Evolutionary conservation across 306 rosid species (phyloP).

Genomic region (Malus orientalis): DNA sequence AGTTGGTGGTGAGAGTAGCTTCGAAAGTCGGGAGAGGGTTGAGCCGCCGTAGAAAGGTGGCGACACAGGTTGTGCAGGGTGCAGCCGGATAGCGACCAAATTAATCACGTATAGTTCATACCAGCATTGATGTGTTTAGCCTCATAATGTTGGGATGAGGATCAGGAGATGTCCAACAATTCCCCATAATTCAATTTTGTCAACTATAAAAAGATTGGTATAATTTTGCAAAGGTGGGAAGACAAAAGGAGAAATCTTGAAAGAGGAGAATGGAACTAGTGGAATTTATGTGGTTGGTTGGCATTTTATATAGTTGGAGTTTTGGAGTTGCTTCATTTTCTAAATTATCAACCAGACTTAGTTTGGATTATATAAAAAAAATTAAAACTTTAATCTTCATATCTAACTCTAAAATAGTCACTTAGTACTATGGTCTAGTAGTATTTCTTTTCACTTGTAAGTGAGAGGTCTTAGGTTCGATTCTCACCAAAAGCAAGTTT

Average conservation of each 20-base stretch:
- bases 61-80: not conserved
- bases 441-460: too few relatives aligned
- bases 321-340: not conserved
- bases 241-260: too few relatives aligned
- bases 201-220: not conserved
- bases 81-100: not conserved
- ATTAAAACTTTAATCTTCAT: too few relatives aligned
- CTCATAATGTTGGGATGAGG: not conserved
- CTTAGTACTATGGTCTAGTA: too few relatives aligned
- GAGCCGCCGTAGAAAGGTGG: conserved; percentile 7
- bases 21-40: conserved; percentile 29
- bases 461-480: too few relatives aligned
- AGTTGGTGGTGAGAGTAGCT: conserved; percentile 2
- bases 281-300: not conserved
- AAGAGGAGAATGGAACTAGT: not conserved
- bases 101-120: not conserved
- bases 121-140: not conserved
- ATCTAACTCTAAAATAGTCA: too few relatives aligned
- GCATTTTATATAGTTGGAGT: not conserved
- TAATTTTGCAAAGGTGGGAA: too few relatives aligned
- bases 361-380: too few relatives aligned
- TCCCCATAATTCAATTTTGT: conserved; percentile 39
- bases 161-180: conserved; percentile 39
- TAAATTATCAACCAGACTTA: too few relatives aligned
- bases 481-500: too few relatives aligned